Base-by-base conservation (phyloP, 805 yeast genomes). In the Lipomyces kockii region DNA sequence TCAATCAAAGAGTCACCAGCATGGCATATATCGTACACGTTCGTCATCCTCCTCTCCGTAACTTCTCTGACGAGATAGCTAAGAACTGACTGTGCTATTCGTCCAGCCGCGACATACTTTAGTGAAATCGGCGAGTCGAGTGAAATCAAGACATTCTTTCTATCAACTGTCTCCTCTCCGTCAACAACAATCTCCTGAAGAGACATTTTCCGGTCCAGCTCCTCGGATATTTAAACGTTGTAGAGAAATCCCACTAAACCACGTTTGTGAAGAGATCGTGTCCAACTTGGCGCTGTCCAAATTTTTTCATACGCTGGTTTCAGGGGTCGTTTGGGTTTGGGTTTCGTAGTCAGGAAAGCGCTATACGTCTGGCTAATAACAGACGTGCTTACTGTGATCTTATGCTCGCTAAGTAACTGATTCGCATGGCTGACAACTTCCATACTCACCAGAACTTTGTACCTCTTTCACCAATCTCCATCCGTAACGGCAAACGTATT, bases 1-100 rank as follows among this genome's bases (percentile, higher is more conserved):
- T 82, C 80, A 76, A 94, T 79, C 78, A 87, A 89, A 43, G 90
- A 85, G 78, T 95, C 98, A 58, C 97, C 91, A 58, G 89, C 80
- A 46, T 91, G 78, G 82, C 98, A 93, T 69, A 95, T 82, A 27
- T 69, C 72, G 51, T 57, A 69, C 34, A 58, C 63, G 49, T 69
- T 69, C n/a, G 37, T 57, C 39, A 66, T 29, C 62, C 55, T 37
- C 51, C 61, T 55, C 55, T 64, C 58, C 11, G 51, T 43, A 17
- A 68, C 55, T 52, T 51, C 63, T 11, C 27, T 22, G 14, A 65
- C 65, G 8, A 68, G 62, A n/a, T 52, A 46, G 43, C 34, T 39
- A 32, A 68, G 59, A n/a, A 65, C 71, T 11, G 66, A 60, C 63
- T 62, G 62, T 25, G 71, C 71, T 55, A 68, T 64, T 51, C 67